A percentile compares a stretch with the other conserved stretches of the same genome.
These are phyloP conservation scores for Blastobotrys capitulatus DNA, from an alignment of 1,139 yeast genomes.

Conservation along the genomic window DNA sequence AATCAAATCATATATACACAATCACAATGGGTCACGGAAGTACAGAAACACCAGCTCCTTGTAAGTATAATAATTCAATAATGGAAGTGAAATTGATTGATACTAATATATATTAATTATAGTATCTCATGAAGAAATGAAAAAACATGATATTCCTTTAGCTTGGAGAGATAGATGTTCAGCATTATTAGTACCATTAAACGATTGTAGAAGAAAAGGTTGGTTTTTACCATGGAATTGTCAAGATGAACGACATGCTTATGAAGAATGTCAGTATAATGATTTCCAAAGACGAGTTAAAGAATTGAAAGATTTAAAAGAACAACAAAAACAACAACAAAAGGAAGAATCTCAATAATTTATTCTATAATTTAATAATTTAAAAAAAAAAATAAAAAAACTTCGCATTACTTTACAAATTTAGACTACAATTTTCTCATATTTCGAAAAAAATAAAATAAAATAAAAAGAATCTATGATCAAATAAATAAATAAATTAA, in stretches of 20 bases:
- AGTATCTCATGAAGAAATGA: constrained; percentile 84
- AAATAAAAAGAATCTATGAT: not conserved
- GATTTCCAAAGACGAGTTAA: constrained; percentile 79
- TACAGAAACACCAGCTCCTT: constrained; percentile 9
- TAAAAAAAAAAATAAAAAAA: not conserved
- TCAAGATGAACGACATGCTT: constrained; percentile 71
- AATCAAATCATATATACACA: not conserved
- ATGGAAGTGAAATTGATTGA: too few relatives aligned
- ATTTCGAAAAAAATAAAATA: not conserved
- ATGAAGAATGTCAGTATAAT: constrained; percentile 81
- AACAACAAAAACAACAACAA: constrained; percentile 16
- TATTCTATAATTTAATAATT: not conserved
- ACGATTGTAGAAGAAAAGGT: constrained; percentile 52
- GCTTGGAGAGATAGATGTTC: constrained; percentile 88
- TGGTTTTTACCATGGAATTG: constrained; percentile 64
- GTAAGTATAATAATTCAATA: constrained; percentile 3
- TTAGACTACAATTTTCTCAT: not conserved
- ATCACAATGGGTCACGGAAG: constrained; percentile 4
- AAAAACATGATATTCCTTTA: constrained; percentile 70
- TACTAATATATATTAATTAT: too few relatives aligned
- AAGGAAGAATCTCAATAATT: not conserved
- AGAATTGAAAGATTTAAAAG: constrained; percentile 58
- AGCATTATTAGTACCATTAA: constrained; percentile 60
- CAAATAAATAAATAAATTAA: not conserved
- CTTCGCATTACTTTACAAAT: not conserved